Percentiles rank a stretch among this genome's conserved stretches.
Evolutionary conservation across 805 yeast species (phyloP).

Genomic region (Priceomyces fermenticarens): DNA sequence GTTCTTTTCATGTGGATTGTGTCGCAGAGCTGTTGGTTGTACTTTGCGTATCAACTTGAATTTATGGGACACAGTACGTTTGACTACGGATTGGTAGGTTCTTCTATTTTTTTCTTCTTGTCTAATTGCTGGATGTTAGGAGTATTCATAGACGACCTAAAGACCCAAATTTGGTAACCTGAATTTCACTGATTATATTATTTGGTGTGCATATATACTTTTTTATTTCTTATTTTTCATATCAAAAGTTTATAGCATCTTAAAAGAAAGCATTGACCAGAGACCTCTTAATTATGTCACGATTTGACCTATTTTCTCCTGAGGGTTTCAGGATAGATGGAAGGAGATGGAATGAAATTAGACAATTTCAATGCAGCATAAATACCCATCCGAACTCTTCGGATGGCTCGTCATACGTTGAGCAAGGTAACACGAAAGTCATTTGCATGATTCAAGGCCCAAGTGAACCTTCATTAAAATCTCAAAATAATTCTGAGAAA

Average conservation of each 20-base stretch:
- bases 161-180: background rate
- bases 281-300: constrained; percentile 42
- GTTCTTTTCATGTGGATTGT: constrained; percentile 59
- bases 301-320: constrained; percentile 85
- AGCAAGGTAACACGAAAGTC: constrained; percentile 89
- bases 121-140: constrained; percentile 62
- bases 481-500: constrained; percentile 47
- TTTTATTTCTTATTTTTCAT: background rate
- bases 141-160: constrained; percentile 42
- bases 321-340: constrained; percentile 95
- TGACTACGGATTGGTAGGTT: constrained; percentile 52
- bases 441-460: constrained; percentile 89
- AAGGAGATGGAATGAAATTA: constrained; percentile 89
- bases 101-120: constrained; percentile 57
- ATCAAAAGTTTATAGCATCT: background rate
- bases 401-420: constrained; percentile 90
- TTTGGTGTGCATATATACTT: constrained; percentile 1
- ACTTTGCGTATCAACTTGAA: constrained; percentile 74
- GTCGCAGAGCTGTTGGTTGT: constrained; percentile 77
- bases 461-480: constrained; percentile 65
- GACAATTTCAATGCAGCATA: constrained; percentile 74
- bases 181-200: background rate
- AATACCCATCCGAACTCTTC: constrained; percentile 86
- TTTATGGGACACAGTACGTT: constrained; percentile 71
- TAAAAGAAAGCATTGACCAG: too few relatives aligned